These are phyloP conservation scores for Cyclocybe cylindracea DNA, from an alignment of 768 basidiomycete genomes.

Conservation along the genomic window DNA sequence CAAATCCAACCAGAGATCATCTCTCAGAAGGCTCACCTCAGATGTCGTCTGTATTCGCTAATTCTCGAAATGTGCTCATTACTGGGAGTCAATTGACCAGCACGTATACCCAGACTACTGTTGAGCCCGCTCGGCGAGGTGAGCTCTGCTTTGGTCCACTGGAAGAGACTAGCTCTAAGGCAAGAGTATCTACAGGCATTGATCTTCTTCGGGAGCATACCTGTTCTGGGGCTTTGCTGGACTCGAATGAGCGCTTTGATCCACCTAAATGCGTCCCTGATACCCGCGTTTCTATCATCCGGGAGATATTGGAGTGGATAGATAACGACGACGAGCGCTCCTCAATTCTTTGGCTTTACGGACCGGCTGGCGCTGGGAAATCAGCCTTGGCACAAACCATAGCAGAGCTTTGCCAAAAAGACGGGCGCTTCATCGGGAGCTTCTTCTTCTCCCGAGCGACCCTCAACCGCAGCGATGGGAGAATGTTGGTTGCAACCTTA, in stretches of 20 bases:
- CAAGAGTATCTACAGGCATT: not conserved
- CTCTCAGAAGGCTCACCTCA: too few species aligned
- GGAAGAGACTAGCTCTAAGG: not conserved
- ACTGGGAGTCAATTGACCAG: too few species aligned
- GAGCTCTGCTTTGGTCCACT: not conserved
- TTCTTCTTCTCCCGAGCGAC: constrained; percentile 21
- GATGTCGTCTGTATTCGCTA: too few species aligned
- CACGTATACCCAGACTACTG: too few species aligned
- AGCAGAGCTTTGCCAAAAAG: constrained; percentile 11
- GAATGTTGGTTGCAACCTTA: constrained; percentile 15
- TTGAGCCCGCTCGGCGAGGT: too few species aligned
- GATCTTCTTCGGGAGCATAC: not conserved
- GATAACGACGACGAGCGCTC: not conserved
- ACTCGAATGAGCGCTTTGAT: constrained; percentile 17
- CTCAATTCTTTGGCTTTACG: constrained; percentile 17
- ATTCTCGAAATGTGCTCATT: too few species aligned
- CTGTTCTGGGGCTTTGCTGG: constrained; percentile 9
- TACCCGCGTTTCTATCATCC: constrained; percentile 8
- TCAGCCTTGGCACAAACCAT: constrained; percentile 20
- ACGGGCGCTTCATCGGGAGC: constrained; percentile 2
- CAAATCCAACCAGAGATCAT: too few species aligned
- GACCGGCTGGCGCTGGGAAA: constrained; percentile 21
- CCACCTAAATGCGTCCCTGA: constrained; percentile 12
- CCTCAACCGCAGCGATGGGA: constrained; percentile 6
- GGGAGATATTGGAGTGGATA: constrained; percentile 13